These are phyloP conservation scores for Volvariella volvacea DNA, from an alignment of 1,284 basidiomycete species.

Conservation along the genomic window DNA sequence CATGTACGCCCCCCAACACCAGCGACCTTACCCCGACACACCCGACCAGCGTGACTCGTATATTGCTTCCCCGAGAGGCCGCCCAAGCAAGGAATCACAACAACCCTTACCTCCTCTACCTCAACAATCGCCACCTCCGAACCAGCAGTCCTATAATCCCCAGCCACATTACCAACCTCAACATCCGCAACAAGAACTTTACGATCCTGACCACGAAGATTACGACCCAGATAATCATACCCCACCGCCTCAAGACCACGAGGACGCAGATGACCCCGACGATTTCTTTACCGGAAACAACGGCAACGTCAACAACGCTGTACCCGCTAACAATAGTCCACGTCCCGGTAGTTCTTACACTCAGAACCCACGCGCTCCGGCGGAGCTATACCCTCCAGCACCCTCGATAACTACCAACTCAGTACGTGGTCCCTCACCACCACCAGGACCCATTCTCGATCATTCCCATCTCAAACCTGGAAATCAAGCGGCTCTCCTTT, in stretches of 20 bases:
- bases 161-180: slow-evolving; percentile 3
- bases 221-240: slow-evolving; percentile 17
- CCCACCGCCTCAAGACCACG: slow-evolving; percentile 19
- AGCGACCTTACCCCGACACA: not conserved
- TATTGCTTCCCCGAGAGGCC: no score
- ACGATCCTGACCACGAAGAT: slow-evolving; percentile 14
- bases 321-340: slow-evolving; percentile 10
- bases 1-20: not conserved
- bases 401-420: slow-evolving; percentile 35
- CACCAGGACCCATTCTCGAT: slow-evolving; percentile 70
- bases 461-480: slow-evolving; percentile 94
- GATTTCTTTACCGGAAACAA: slow-evolving; percentile 31
- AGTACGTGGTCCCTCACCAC: slow-evolving; percentile 43
- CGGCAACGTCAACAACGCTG: not conserved
- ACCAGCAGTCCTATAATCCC: not conserved
- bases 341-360: not conserved
- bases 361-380: slow-evolving; percentile 12
- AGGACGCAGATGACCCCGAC: slow-evolving; percentile 28
- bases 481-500: slow-evolving; percentile 85
- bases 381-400: slow-evolving; percentile 12
- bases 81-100: not conserved
- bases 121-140: not conserved
- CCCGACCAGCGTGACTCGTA: not conserved
- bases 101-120: not conserved
- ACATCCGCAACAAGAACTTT: slow-evolving; percentile 8